Evolutionary conservation across 345 rosid species (phyloP).

Genomic region (Syzygium jambos): DNA sequence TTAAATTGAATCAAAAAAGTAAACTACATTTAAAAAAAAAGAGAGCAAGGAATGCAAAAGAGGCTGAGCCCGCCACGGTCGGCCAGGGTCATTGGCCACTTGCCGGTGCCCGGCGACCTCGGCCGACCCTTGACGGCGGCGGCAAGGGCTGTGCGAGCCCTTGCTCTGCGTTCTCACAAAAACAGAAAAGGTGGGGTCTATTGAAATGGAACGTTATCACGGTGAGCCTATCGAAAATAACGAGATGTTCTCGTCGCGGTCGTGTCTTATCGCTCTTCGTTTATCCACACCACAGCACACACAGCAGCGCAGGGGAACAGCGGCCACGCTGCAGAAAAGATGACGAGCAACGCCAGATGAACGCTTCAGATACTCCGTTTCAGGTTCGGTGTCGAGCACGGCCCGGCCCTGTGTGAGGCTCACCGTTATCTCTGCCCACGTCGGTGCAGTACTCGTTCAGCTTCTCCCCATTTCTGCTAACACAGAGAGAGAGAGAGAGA

Average conservation of each 20-base stretch:
- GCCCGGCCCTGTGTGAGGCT: background rate
- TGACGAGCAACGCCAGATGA: background rate
- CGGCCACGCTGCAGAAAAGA: background rate
- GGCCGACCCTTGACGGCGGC: too few relatives aligned
- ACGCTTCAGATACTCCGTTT: background rate
- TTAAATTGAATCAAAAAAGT: too few relatives aligned
- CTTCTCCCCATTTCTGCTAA: background rate
- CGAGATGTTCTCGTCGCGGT: background rate
- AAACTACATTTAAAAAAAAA: too few relatives aligned
- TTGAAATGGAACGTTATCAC: too few relatives aligned
- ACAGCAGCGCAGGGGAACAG: accelerated
- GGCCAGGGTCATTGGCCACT: too few relatives aligned
- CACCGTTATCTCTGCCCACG: background rate
- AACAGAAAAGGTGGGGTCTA: too few relatives aligned
- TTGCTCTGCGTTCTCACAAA: too few relatives aligned
- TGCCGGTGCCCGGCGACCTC: too few relatives aligned
- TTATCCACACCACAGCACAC: background rate
- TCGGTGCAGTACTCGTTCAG: background rate
- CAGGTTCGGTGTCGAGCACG: background rate
- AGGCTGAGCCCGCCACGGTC: too few relatives aligned
- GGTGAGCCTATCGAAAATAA: background rate
- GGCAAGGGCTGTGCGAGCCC: too few relatives aligned
- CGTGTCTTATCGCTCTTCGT: background rate
- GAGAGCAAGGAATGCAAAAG: too few relatives aligned
- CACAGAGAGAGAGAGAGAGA: background rate